phyloP scores from a whole-genome alignment of 345 rosid species.

The Schrenkiella parvula region DNA sequence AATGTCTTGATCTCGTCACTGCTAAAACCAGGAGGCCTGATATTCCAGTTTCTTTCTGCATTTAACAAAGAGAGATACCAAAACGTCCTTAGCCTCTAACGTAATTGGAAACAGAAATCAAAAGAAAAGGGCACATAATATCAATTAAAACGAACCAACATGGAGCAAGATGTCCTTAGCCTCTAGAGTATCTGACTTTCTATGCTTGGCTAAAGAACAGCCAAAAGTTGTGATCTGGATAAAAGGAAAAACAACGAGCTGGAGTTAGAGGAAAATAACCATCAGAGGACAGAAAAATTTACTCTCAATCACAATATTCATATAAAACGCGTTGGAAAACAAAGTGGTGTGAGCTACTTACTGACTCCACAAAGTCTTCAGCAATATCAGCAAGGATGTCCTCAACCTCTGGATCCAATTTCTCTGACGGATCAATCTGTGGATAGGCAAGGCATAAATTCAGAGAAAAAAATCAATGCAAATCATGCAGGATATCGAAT shows the following conservation, averaged over 20 bases:
- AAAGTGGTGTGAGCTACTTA: conserved; percentile 42
- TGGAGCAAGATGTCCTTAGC: conserved; percentile 94
- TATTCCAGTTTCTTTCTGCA: conserved; percentile 89
- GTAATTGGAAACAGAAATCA: conserved; percentile 1
- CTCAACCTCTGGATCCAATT: conserved; percentile 90
- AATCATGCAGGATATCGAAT: conserved; percentile 6
- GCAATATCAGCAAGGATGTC: conserved; percentile 90
- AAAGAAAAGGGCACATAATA: not conserved
- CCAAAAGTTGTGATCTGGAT: conserved; percentile 87
- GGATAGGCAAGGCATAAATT: conserved; percentile 5
- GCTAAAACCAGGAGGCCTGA: conserved; percentile 84
- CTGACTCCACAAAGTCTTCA: conserved; percentile 92
- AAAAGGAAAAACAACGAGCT: conserved; percentile 5
- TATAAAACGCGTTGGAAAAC: not conserved
- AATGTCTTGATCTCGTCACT: conserved; percentile 87
- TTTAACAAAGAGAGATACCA: conserved; percentile 22
- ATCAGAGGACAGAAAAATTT: not conserved
- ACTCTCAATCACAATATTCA: conserved; percentile 2
- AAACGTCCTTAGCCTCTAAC: conserved; percentile 9
- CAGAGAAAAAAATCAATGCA: not conserved
- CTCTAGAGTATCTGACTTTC: conserved; percentile 88
- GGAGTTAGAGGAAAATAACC: not conserved
- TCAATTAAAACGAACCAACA: conserved; percentile 62
- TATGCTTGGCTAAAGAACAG: conserved; percentile 94
- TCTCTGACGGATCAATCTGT: conserved; percentile 91